These are phyloP conservation scores for Alternaria gaisen DNA, from an alignment of 2,329 filamentous ascomycete genomes.

Conservation along the genomic window DNA sequence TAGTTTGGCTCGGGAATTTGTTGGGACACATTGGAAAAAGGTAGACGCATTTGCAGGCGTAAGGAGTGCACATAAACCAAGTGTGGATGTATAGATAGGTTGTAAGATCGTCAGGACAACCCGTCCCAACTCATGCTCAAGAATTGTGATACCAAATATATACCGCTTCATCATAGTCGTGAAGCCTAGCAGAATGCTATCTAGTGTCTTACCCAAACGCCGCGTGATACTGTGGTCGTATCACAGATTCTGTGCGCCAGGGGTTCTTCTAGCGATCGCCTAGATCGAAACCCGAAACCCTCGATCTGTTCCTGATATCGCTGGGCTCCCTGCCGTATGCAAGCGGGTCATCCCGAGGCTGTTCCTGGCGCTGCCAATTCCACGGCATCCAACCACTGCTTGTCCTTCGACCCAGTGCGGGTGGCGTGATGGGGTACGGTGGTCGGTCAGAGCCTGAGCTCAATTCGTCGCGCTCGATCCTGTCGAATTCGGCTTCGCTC, in stretches of 20 bases:
- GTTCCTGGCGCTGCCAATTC: constrained; percentile 53
- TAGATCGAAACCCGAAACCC: constrained; percentile 44
- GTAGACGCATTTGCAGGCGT: constrained; percentile 5
- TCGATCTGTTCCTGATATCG: constrained; percentile 32
- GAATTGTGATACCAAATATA: constrained; percentile 5
- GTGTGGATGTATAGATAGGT: constrained; percentile 1
- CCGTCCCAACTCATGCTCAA: constrained; percentile 4
- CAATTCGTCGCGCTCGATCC: constrained; percentile 76
- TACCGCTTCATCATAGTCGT: constrained; percentile 8
- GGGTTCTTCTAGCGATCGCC: constrained; percentile 40
- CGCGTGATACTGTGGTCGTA: constrained; percentile 11
- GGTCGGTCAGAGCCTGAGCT: constrained; percentile 57
- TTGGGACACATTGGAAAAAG: background rate
- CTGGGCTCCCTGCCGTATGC: constrained; percentile 46
- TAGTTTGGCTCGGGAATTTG: background rate
- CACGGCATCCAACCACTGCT: constrained; percentile 61
- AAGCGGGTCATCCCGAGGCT: constrained; percentile 41
- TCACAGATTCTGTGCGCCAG: constrained; percentile 11
- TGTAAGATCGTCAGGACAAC: constrained; percentile 6
- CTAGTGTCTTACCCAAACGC: constrained; percentile 17
- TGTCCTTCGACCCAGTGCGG: constrained; percentile 39
- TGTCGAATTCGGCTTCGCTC: constrained; percentile 89
- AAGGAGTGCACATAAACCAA: background rate
- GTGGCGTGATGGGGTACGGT: constrained; percentile 47
- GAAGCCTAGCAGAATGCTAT: constrained; percentile 10